Base-by-base conservation (phyloP, 192 early-diverging fungal genomes). In the Gryganskiella cystojenkinii region DNA sequence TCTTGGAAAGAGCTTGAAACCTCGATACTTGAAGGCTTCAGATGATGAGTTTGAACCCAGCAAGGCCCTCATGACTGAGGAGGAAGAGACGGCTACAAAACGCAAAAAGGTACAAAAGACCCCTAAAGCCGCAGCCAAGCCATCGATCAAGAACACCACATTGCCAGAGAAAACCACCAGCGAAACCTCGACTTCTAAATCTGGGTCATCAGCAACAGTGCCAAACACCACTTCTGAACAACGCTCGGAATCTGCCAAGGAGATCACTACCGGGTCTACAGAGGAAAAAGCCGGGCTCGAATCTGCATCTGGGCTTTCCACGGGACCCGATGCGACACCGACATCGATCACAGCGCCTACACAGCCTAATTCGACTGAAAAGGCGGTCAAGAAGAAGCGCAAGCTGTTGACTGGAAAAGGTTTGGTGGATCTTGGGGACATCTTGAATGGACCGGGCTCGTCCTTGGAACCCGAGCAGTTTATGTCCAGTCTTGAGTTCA, bases 381-480 rank as follows among this genome's bases (percentile, higher is more conserved):
- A 64, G 25, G 69, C 68, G 49, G 31, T 64, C 25, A 78, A 78
- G 34, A 78, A 78, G 67, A 78, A 69, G 56, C 74, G 74, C 8
- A 78, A 49, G 27, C 61, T 78, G 3, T 37, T 78, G 28, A 64
- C 55, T 11, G 74, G 74, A 30, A 78, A 78, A 30, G 74, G 74
- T 31, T 27, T 78, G 34, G 66, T 58, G 1, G 66, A 78, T 19
- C 49, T 78, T 5, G 74, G 74, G 8, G 74, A 78, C 11, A 78
- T 78, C n/a, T 57, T 78, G 61, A 64, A 58, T 25, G 66, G 66
- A 6, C 74, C 74, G 43, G 66, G 66, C 27, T 62, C 61, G 14
- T 5, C 37, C 37, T 13, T 40, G 5, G 37, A 13, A 13, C 13
- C 37, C 5, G 37, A 40, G 37, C 37, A 5, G 13, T 40, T n/a